phyloP scores from a whole-genome alignment of 2,329 filamentous ascomycete genomes.

The Davidsoniella virescens region DNA sequence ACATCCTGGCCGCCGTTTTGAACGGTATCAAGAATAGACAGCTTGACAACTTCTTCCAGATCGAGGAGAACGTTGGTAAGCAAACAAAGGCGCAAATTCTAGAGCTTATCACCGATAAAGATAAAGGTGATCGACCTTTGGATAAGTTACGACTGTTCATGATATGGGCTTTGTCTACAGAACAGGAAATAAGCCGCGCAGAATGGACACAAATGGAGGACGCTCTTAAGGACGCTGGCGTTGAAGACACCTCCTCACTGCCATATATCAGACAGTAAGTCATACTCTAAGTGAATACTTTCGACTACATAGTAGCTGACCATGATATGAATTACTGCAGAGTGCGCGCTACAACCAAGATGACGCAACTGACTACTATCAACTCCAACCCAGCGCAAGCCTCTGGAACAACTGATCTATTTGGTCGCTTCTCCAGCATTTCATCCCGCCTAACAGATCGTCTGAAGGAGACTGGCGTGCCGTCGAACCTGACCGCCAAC shows the following conservation, averaged over 20 bases:
- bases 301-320: not conserved
- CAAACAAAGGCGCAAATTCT: conserved; percentile 80
- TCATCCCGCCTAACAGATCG: conserved; percentile 85
- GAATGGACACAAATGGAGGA: conserved; percentile 82
- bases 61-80: conserved; percentile 85
- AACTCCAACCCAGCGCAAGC: conserved; percentile 46
- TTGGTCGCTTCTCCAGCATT: conserved; percentile 83
- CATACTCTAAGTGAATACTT: not conserved
- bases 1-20: conserved; percentile 65
- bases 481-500: conserved; percentile 53
- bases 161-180: conserved; percentile 92
- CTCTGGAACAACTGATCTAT: conserved; percentile 55
- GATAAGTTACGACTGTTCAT: conserved; percentile 92
- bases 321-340: conserved; percentile 23
- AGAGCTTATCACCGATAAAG: conserved; percentile 64
- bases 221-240: conserved; percentile 58
- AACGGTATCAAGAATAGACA: conserved; percentile 85
- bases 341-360: conserved; percentile 85
- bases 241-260: conserved; percentile 54
- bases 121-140: conserved; percentile 66
- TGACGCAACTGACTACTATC: conserved; percentile 92
- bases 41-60: conserved; percentile 87
- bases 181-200: conserved; percentile 65
- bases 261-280: conserved; percentile 73
- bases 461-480: conserved; percentile 75